phyloP scores from a whole-genome alignment of 2,329 filamentous ascomycete genomes.

The Pyricularia pennisetigena region DNA sequence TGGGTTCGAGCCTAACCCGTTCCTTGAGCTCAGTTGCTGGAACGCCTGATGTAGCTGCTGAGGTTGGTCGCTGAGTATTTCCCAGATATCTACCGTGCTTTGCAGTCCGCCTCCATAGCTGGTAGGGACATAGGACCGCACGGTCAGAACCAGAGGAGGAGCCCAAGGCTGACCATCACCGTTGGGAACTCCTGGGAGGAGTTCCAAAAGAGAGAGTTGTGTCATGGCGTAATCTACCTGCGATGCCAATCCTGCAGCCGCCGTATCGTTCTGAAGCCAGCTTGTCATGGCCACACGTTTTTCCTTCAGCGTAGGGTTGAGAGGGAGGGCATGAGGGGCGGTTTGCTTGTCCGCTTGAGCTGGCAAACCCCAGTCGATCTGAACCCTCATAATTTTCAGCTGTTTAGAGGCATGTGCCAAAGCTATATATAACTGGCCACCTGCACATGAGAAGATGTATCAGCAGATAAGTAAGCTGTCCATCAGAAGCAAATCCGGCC shows the following conservation, averaged over 20 bases:
- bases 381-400: conserved; percentile 63
- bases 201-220: conserved; percentile 64
- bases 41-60: conserved; percentile 65
- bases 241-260: conserved; percentile 19
- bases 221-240: conserved; percentile 41
- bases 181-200: conserved; percentile 55
- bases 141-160: conserved; percentile 57
- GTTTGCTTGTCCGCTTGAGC: conserved; percentile 46
- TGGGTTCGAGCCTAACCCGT: not conserved
- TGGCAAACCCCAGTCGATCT: conserved; percentile 60
- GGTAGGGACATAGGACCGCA: conserved; percentile 54
- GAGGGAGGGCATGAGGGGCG: conserved; percentile 30
- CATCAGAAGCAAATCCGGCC: not conserved
- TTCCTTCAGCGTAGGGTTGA: conserved; percentile 44
- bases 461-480: not conserved
- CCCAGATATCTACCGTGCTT: conserved; percentile 77
- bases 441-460: conserved; percentile 8
- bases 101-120: conserved; percentile 30
- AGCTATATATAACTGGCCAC: conserved; percentile 47
- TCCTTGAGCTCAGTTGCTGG: conserved; percentile 54
- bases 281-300: conserved; percentile 47
- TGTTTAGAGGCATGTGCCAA: conserved; percentile 62
- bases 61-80: conserved; percentile 57
- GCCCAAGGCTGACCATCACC: conserved; percentile 42
- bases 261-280: conserved; percentile 40